Evolutionary conservation across 768 basidiomycete species (phyloP).

Genomic region (Boletus vermiculosoides): DNA sequence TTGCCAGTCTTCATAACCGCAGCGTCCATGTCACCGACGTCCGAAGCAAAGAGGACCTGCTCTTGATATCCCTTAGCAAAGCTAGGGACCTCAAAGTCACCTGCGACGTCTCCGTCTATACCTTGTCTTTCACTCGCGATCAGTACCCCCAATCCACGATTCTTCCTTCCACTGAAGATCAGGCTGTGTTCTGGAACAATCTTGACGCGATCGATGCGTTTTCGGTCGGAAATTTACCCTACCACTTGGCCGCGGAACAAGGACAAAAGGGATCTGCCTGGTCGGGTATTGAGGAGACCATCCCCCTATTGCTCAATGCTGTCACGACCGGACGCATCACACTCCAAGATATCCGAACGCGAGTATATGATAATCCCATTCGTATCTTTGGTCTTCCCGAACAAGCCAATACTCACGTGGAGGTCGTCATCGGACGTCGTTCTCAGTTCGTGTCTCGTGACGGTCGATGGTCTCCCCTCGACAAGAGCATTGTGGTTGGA

Average conservation of each 20-base stretch:
- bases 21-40: slow-evolving; percentile 91
- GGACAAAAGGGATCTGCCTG: slow-evolving; percentile 59
- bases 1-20: slow-evolving; percentile 90
- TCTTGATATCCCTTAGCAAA: slow-evolving; percentile 92
- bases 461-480: slow-evolving; percentile 81
- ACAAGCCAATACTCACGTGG: slow-evolving; percentile 82
- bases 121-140: slow-evolving; percentile 82
- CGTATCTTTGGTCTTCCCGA: slow-evolving; percentile 90
- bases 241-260: slow-evolving; percentile 63
- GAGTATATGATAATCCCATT: slow-evolving; percentile 89
- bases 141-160: slow-evolving; percentile 63
- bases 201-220: slow-evolving; percentile 85
- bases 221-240: slow-evolving; percentile 85
- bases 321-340: slow-evolving; percentile 77
- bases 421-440: slow-evolving; percentile 84
- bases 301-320: slow-evolving; percentile 85
- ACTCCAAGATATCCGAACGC: slow-evolving; percentile 75
- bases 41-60: slow-evolving; percentile 78
- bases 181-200: slow-evolving; percentile 82
- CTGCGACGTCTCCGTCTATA: slow-evolving; percentile 91
- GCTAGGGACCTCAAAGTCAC: slow-evolving; percentile 91
- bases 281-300: slow-evolving; percentile 83
- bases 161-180: slow-evolving; percentile 75
- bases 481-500: slow-evolving; percentile 59
- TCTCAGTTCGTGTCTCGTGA: slow-evolving; percentile 50